Evolutionary conservation across 257 asterid species (phyloP), one percentile per base, ranked within the genome.

Genomic region (Echium plantagineum): DNA sequence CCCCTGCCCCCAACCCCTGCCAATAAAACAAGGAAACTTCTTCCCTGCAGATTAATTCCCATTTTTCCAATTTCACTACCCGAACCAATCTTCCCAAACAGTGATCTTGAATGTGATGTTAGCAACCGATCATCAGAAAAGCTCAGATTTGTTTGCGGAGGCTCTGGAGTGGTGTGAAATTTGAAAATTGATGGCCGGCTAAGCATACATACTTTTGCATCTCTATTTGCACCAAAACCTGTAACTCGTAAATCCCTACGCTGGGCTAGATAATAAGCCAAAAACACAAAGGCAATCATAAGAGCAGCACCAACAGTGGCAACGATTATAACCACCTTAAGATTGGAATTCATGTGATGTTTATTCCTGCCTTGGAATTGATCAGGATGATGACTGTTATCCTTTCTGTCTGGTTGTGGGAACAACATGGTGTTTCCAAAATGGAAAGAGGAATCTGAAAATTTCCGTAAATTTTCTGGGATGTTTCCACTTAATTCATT

Each of bases 51-150:
- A n/a, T n/a, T n/a, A n/a, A n/a, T n/a, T n/a, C n/a, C n/a, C n/a
- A n/a, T n/a, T n/a, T n/a, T n/a, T n/a, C n/a, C 80, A 46, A 85
- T 89, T 76, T 81, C 95, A 35, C 81, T 72, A 66, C 82, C 74
- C 30, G 90, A 67, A 62, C 71, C 89, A 30, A 75, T 60, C 57
- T 77, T 82, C 72, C 88, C 90, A 15, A 83, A 75, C 76, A 74
- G 62, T 22, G 90, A 68, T 74, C 87, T 81, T 57, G 89, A 78
- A 67, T 85, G 81, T 48, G 83, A 72, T 63, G 95, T 79, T 71
- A 89, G 75, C 70, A 89, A 72, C 75, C 83, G 97, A 75, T 86
- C 95, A 57, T 86, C 77, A 65, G 94, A 89, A 75, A 89, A 85
- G 77, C 96, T 89, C 66, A 85, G 65, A 1, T 87, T 82, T 66